A percentile compares a stretch with the other conserved stretches of the same genome.
Conservation (phyloP, 2,329 filamentous ascomycete genomes). For the Cercospora zeae-maydis region DNA sequence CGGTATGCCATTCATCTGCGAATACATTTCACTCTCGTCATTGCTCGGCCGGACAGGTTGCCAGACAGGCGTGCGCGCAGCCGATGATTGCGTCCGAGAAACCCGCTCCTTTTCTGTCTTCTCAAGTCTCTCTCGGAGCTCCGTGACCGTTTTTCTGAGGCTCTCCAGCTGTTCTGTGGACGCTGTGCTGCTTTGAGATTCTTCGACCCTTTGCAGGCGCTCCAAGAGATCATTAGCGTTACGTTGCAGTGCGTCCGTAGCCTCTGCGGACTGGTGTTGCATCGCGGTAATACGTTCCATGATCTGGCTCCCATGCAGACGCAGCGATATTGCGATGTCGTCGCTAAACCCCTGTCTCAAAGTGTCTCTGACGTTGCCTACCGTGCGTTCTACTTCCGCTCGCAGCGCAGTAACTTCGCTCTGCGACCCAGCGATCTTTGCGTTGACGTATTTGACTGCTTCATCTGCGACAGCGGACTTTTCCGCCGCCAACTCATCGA, state of each 20-base stretch:
- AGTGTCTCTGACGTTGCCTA: neutral
- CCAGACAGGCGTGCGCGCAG: neutral
- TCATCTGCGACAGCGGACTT: neutral
- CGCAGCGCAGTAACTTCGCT: neutral
- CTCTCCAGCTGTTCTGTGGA: neutral
- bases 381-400: neutral
- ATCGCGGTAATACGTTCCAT: neutral
- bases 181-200: neutral
- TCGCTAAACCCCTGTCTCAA: neutral
- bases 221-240: constrained; percentile 3
- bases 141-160: neutral
- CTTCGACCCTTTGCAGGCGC: constrained; percentile 4
- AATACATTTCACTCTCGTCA: neutral
- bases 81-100: neutral
- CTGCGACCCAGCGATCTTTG: too few species aligned
- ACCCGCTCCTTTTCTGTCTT: neutral
- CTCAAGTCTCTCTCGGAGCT: neutral
- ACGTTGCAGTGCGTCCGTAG: neutral
- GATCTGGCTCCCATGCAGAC: neutral
- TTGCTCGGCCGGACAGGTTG: constrained; percentile 1
- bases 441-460: neutral
- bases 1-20: neutral
- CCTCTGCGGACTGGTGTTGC: neutral
- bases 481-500: neutral
- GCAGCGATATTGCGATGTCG: neutral